Conservation (phyloP, 1,284 basidiomycete genomes). For the Malassezia nana region DNA sequence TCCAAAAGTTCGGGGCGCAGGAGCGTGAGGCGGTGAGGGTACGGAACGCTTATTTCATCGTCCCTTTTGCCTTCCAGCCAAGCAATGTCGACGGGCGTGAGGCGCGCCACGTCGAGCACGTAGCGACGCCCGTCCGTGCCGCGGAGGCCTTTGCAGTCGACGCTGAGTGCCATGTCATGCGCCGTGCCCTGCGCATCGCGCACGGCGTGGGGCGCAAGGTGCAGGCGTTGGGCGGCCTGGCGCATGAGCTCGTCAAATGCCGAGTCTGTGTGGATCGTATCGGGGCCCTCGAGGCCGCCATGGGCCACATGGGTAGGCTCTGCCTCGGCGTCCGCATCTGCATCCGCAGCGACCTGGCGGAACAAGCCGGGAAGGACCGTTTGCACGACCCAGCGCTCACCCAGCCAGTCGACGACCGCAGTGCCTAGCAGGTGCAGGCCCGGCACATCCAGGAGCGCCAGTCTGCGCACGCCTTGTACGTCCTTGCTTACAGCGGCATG, state of each 20-base stretch:
- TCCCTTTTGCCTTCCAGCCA: conserved; percentile 53
- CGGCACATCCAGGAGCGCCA: conserved; percentile 54
- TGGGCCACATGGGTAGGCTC: conserved; percentile 50
- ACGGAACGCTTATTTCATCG: conserved; percentile 41
- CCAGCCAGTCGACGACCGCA: conserved; percentile 56
- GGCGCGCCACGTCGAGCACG: conserved; percentile 54
- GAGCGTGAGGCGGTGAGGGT: conserved; percentile 55
- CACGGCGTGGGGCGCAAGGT: conserved; percentile 54
- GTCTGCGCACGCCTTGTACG: conserved; percentile 52
- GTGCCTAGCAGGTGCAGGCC: conserved; percentile 47
- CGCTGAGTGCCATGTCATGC: conserved; percentile 53
- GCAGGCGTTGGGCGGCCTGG: conserved; percentile 52
- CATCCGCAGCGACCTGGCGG: conserved; percentile 38
- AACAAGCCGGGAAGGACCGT: conserved; percentile 56
- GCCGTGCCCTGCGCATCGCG: conserved; percentile 50
- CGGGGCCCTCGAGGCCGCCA: conserved; percentile 53
- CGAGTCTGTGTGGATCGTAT: conserved; percentile 49
- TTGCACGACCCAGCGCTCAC: conserved; percentile 57
- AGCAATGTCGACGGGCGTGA: conserved; percentile 54
- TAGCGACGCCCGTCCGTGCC: conserved; percentile 56
- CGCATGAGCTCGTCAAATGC: conserved; percentile 54
- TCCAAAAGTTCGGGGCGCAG: conserved; percentile 56
- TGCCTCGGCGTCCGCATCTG: conserved; percentile 25
- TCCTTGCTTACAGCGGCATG: conserved; percentile 56
- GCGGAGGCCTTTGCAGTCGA: conserved; percentile 55